Percentiles rank a stretch among this genome's conserved stretches.
Conservation (phyloP, 208 protist genomes). For the Herpetomonas tarakana region DNA sequence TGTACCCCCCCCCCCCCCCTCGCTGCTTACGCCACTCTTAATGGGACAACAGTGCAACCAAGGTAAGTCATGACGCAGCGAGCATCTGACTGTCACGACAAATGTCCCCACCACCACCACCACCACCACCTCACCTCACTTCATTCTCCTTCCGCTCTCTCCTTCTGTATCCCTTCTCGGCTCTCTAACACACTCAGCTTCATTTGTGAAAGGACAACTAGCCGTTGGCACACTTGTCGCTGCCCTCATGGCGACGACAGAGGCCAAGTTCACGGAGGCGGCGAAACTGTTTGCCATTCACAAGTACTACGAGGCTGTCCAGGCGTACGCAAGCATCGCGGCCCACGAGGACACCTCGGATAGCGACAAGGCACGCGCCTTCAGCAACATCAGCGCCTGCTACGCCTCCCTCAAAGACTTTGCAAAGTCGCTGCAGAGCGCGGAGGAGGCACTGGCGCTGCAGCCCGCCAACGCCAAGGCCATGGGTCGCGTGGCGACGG, state of each 20-base stretch:
- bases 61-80: no score
- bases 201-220: no score
- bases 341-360: slow-evolving; percentile 8
- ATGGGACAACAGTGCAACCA: no score
- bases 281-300: slow-evolving; percentile 38
- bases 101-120: no score
- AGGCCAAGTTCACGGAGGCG: slow-evolving; percentile 47
- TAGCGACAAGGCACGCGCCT: slow-evolving; percentile 45
- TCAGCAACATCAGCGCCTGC: slow-evolving; percentile 82
- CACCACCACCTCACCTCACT: no score
- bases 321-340: slow-evolving; percentile 42
- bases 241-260: no score
- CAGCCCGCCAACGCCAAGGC: slow-evolving; percentile 51
- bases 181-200: slow-evolving; percentile 1
- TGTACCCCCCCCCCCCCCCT: no score
- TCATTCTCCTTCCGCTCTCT: no score
- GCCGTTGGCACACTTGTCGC: no score
- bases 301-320: slow-evolving; percentile 53
- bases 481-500: slow-evolving; percentile 60
- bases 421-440: slow-evolving; percentile 37
- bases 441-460: slow-evolving; percentile 43
- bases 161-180: slow-evolving; percentile 2
- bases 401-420: slow-evolving; percentile 64
- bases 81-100: neutral
- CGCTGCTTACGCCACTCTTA: no score